Percentiles rank a stretch among this genome's conserved stretches.
Evolutionary conservation across 345 rosid species (phyloP).

Genomic region (Laguncularia racemosa): DNA sequence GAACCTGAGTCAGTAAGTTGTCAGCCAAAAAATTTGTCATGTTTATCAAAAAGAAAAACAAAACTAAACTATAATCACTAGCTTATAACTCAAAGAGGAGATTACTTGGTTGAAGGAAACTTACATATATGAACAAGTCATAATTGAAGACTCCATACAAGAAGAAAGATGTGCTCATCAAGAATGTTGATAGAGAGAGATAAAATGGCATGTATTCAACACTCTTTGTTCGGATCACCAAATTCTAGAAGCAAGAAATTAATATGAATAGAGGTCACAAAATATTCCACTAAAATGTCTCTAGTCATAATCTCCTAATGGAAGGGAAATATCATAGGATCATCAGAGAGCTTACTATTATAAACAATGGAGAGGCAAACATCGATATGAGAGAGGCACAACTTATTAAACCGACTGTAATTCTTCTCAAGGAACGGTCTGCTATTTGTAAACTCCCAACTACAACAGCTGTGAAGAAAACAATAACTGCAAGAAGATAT

Average conservation of each 20-base stretch:
- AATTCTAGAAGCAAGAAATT: slow-evolving; percentile 32
- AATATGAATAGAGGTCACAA: background rate
- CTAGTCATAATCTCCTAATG: background rate
- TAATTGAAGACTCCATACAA: slow-evolving; percentile 61
- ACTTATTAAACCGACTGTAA: slow-evolving; percentile 61
- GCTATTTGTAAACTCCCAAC: slow-evolving; percentile 57
- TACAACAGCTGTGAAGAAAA: slow-evolving; percentile 28
- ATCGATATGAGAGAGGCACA: slow-evolving; percentile 65
- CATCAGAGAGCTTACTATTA: slow-evolving; percentile 47
- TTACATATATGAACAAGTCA: slow-evolving; percentile 62
- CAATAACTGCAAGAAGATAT: slow-evolving; percentile 42
- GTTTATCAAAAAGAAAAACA: background rate
- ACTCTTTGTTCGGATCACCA: slow-evolving; percentile 69
- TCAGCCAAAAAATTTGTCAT: background rate
- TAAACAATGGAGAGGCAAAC: slow-evolving; percentile 86
- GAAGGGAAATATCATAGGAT: background rate
- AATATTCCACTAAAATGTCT: background rate
- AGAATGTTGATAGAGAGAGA: slow-evolving; percentile 74
- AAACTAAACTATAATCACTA: background rate
- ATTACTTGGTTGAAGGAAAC: slow-evolving; percentile 14
- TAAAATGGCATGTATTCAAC: slow-evolving; percentile 88
- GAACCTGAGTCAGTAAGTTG: slow-evolving; percentile 61
- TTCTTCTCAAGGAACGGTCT: slow-evolving; percentile 26
- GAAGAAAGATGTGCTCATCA: slow-evolving; percentile 72
- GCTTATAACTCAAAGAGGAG: background rate